Conservation (phyloP, 805 yeast genomes). For the Pichia cabralensis region DNA sequence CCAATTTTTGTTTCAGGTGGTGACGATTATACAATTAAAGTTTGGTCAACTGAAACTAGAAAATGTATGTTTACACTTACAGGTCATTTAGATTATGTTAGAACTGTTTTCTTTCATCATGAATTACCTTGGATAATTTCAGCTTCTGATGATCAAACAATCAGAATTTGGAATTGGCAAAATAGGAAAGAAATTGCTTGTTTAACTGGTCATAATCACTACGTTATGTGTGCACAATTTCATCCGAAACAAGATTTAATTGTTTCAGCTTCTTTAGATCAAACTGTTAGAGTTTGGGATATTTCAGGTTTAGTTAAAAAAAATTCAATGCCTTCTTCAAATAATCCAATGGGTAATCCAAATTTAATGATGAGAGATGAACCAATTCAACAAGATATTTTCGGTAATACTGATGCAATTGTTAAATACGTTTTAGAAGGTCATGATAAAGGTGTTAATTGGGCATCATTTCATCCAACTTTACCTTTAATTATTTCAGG, state of each 20-base stretch:
- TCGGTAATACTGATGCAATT: conserved; percentile 88
- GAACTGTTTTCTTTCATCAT: conserved; percentile 90
- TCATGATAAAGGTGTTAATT: conserved; percentile 96
- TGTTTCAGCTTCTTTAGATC: conserved; percentile 93
- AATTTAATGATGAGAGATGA: conserved; percentile 32
- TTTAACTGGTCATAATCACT: conserved; percentile 95
- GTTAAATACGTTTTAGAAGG: conserved; percentile 96
- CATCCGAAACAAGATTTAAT: conserved; percentile 92
- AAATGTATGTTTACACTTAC: conserved; percentile 84
- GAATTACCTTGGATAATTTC: conserved; percentile 97
- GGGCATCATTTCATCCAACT: conserved; percentile 98
- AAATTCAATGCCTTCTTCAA: conserved; percentile 65
- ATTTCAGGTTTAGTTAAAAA: conserved; percentile 89
- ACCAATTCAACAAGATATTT: conserved; percentile 80
- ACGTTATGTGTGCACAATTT: conserved; percentile 96
- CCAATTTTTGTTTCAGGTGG: conserved; percentile 96
- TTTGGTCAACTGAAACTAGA: conserved; percentile 89
- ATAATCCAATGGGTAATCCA: conserved; percentile 14
- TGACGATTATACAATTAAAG: conserved; percentile 90
- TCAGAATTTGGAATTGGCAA: conserved; percentile 99
- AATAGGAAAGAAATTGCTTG: conserved; percentile 95
- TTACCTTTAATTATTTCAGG: conserved; percentile 90
- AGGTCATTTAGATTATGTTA: conserved; percentile 92
- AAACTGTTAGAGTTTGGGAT: conserved; percentile 99
- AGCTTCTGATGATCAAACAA: conserved; percentile 95